Evolutionary conservation across 352 stramenopile species (phyloP).

Genomic region (Peronospora farinosa): DNA sequence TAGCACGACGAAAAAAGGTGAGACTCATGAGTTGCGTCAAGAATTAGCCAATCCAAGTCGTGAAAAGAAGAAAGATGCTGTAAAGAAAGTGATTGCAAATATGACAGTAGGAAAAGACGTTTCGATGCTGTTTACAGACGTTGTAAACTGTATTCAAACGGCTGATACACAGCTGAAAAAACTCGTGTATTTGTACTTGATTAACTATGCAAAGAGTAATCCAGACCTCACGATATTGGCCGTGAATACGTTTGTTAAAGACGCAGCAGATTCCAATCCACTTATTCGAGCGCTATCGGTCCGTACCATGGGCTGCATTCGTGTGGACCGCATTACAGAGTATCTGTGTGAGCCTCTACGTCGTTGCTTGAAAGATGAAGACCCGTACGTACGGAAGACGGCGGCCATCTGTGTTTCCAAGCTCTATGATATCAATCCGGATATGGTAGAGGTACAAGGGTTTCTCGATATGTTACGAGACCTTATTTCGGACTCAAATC

Average conservation of each 20-base stretch:
- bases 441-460: conserved; percentile 94
- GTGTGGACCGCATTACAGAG: conserved; percentile 98
- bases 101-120: conserved; percentile 99
- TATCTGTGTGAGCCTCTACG: conserved; percentile 96
- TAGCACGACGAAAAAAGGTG: conserved; percentile 97
- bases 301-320: conserved; percentile 99
- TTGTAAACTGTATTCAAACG: conserved; percentile 99
- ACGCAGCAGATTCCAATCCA: conserved; percentile 88
- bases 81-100: conserved; percentile 99
- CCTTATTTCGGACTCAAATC: conserved; percentile 97
- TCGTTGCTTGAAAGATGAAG: conserved; percentile 90
- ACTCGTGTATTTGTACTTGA: conserved; percentile 99
- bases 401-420: conserved; percentile 99
- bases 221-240: conserved; percentile 98
- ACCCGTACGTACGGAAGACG: conserved; percentile 99
- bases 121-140: conserved; percentile 97
- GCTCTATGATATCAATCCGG: conserved; percentile 98
- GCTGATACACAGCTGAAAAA: conserved; percentile 99
- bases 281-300: conserved; percentile 96
- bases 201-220: conserved; percentile 99
- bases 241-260: conserved; percentile 98
- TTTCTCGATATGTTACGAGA: conserved; percentile 96
- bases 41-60: conserved; percentile 95
- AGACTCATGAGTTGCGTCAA: conserved; percentile 96
- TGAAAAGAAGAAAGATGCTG: conserved; percentile 97